Percentiles rank a stretch among this genome's conserved stretches.
These are phyloP conservation scores for Russula earlei DNA, from an alignment of 768 basidiomycete genomes.

Conservation along the genomic window DNA sequence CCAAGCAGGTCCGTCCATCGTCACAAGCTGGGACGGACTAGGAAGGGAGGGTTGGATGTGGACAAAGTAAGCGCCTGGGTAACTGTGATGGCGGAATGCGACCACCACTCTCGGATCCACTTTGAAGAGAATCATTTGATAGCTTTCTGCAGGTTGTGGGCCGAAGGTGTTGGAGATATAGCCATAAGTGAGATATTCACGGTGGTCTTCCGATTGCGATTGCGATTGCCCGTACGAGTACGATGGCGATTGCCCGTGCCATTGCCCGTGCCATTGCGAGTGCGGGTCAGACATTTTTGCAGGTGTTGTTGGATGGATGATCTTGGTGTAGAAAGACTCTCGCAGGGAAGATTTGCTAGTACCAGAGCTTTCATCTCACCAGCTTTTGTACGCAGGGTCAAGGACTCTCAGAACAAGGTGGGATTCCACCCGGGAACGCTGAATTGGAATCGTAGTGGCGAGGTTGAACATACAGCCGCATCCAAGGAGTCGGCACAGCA, in stretches of 20 bases:
- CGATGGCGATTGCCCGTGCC: too few species aligned
- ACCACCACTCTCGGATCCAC: background rate
- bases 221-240: background rate
- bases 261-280: too few species aligned
- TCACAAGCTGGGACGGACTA: background rate
- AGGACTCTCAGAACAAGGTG: background rate
- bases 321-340: background rate
- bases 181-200: background rate
- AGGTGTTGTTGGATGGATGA: too few species aligned
- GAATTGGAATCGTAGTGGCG: background rate
- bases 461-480: background rate
- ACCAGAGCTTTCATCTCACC: background rate
- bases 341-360: background rate
- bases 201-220: too few species aligned
- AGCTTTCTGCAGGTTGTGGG: background rate
- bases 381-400: background rate
- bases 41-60: background rate
- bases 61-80: background rate
- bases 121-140: slow-evolving; percentile 2
- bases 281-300: too few species aligned
- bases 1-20: background rate
- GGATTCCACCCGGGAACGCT: background rate
- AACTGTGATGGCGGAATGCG: background rate
- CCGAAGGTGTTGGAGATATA: slow-evolving; percentile 12
- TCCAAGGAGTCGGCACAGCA: slow-evolving; percentile 6